Conservation (phyloP, 805 yeast genomes). For the Wickerhamomyces chambardii region DNA sequence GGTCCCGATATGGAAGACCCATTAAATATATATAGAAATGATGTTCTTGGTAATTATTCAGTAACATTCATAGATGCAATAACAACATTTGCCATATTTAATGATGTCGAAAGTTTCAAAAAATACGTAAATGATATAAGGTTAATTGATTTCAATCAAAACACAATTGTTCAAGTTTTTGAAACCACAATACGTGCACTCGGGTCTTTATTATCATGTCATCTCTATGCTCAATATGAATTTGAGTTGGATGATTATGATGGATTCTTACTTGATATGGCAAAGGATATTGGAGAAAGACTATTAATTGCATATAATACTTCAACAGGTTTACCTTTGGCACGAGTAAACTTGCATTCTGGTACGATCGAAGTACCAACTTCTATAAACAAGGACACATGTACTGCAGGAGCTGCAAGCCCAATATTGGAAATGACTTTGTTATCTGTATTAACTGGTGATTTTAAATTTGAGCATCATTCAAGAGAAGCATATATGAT, state of each 20-base stretch:
- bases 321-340: slow-evolving; percentile 58
- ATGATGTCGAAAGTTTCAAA: slow-evolving; percentile 48
- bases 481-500: slow-evolving; percentile 56
- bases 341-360: slow-evolving; percentile 59
- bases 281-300: slow-evolving; percentile 67
- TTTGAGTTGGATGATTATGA: slow-evolving; percentile 39
- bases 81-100: slow-evolving; percentile 70
- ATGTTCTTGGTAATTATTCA: slow-evolving; percentile 78
- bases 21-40: slow-evolving; percentile 56
- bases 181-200: slow-evolving; percentile 76
- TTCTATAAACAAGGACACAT: slow-evolving; percentile 50
- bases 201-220: slow-evolving; percentile 78
- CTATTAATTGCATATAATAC: slow-evolving; percentile 65
- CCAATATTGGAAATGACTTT: slow-evolving; percentile 76
- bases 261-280: slow-evolving; percentile 64
- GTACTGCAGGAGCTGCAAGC: slow-evolving; percentile 83
- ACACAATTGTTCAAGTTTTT: slow-evolving; percentile 78
- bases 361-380: slow-evolving; percentile 41
- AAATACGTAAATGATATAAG: slow-evolving; percentile 29
- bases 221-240: slow-evolving; percentile 45
- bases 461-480: slow-evolving; percentile 54
- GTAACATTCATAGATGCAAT: slow-evolving; percentile 72
- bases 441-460: slow-evolving; percentile 67
- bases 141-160: slow-evolving; percentile 42
- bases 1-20: slow-evolving; percentile 57